Evolutionary conservation across 257 asterid genomes (phyloP), one percentile per base, ranked within the genome.

Genomic region (Solanum raphanifolium): DNA sequence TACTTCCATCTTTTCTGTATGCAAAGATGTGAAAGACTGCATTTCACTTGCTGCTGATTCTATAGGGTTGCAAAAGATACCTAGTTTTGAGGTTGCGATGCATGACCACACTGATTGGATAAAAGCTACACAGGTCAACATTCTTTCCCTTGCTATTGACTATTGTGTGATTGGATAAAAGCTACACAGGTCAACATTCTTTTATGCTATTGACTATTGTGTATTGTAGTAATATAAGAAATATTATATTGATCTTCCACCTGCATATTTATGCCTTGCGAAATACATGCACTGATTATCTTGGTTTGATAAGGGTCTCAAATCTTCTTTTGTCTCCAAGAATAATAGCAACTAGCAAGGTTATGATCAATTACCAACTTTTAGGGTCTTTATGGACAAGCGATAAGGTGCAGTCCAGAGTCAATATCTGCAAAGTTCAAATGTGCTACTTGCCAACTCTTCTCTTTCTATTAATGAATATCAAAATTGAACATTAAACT

Each of bases 81-180:
- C 98, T 29, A 87, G 41, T 58, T 97, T 92, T 89, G 92, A 91
- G 86, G 93, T 97, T 60, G 93, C 83, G 85, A 91, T 88, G 95
- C 93, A 91, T 11, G 95, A 97, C 88, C 95, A 97, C 88, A 88
- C 89, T 87, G 96, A 97, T 87, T 95, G 99, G 99, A 93, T 97
- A 68, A 94, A 89, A 90, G 91, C 89, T 89, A 86, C 92, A 66
- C 98, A 93, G 98, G 98, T 94, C 84, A 83, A 76, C 38, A 29
- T 82, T 29, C 41, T 48, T 82, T 48, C 41, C 41, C 15, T 82
- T 82, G 11, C 69, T 82, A 48, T 3, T 29, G 29, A 31, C 41
- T 82, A 9, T 82, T 82, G 85, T 48, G 85, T 29, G 96, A 97
- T 87, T 97, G 99, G 99, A 93, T 97, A 66, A 94, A 89, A 90